These are phyloP conservation scores for Tolypocladium nubicola DNA, from an alignment of 2,329 filamentous ascomycete genomes.

Conservation along the genomic window DNA sequence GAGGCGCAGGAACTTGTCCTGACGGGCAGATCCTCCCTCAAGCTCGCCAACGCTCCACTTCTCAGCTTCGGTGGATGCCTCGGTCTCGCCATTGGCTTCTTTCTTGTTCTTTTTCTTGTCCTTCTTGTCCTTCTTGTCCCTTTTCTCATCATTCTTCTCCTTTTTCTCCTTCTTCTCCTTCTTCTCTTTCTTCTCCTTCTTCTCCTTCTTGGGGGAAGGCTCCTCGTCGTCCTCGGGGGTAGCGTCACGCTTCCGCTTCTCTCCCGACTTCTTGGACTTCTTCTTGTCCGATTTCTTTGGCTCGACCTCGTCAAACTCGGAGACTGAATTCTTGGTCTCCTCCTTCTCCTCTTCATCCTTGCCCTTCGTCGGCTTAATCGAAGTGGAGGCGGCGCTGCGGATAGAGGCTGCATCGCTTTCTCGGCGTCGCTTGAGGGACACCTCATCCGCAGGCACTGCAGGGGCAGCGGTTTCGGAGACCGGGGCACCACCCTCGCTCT, in stretches of 20 bases:
- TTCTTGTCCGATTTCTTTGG: constrained; percentile 12
- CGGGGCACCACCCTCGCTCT: constrained; percentile 12
- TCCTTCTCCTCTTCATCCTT: constrained; percentile 6
- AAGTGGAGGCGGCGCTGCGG: constrained; percentile 10
- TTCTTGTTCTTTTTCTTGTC: constrained; percentile 10
- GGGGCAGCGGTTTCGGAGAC: constrained; percentile 9
- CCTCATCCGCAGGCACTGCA: constrained; percentile 16
- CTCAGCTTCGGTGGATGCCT: constrained; percentile 18
- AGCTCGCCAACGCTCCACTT: constrained; percentile 44
- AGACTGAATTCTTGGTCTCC: constrained; percentile 1
- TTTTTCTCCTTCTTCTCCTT: constrained; percentile 10
- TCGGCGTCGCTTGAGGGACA: constrained; percentile 19
- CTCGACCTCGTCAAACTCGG: not conserved
- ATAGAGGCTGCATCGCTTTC: constrained; percentile 18
- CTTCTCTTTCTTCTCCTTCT: constrained; percentile 8
- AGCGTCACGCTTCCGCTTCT: constrained; percentile 23
- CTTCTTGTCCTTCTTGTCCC: constrained; percentile 8
- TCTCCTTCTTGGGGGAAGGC: constrained; percentile 8
- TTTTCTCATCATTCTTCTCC: constrained; percentile 7
- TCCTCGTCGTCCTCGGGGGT: constrained; percentile 11
- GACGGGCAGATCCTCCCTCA: constrained; percentile 37
- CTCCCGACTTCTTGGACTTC: constrained; percentile 17
- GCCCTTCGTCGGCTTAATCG: constrained; percentile 6
- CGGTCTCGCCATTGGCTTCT: constrained; percentile 10
- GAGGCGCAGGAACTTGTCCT: constrained; percentile 46